A percentile compares a stretch with the other conserved stretches of the same genome.
Evolutionary conservation across 306 rosid species (phyloP).

Genomic region (Mucuna pruriens): DNA sequence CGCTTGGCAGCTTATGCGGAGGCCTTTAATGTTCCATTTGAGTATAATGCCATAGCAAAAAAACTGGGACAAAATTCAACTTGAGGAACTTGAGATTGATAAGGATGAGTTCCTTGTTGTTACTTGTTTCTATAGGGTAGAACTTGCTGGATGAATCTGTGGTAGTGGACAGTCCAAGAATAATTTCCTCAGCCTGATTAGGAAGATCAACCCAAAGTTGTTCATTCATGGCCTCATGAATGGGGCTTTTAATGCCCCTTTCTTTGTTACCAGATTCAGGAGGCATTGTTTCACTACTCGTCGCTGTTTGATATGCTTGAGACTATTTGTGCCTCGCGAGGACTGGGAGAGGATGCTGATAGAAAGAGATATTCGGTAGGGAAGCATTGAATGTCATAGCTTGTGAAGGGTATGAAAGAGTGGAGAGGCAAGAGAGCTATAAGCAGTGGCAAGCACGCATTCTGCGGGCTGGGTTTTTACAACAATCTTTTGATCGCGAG

Average conservation of each 20-base stretch:
- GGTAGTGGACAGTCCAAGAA: background rate
- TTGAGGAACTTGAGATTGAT: conserved; percentile 1
- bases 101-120: conserved; percentile 16
- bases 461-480: background rate
- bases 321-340: conserved; percentile 1
- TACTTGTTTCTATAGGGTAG: background rate
- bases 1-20: background rate
- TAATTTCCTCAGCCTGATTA: background rate
- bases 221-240: background rate
- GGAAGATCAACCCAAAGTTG: background rate
- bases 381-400: conserved; percentile 10
- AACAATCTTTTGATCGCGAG: background rate
- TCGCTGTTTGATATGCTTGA: background rate
- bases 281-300: background rate
- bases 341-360: conserved; percentile 13
- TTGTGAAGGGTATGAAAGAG: conserved; percentile 3
- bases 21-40: background rate
- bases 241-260: background rate
- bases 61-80: background rate
- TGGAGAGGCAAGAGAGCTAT: conserved; percentile 1
- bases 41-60: background rate
- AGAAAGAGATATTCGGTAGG: background rate
- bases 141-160: conserved; percentile 3
- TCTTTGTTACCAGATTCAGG: conserved; percentile 11
- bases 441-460: conserved; percentile 6